Base-by-base conservation (phyloP, 495 filamentous ascomycete species). In the Penicillium riverlandense region DNA sequence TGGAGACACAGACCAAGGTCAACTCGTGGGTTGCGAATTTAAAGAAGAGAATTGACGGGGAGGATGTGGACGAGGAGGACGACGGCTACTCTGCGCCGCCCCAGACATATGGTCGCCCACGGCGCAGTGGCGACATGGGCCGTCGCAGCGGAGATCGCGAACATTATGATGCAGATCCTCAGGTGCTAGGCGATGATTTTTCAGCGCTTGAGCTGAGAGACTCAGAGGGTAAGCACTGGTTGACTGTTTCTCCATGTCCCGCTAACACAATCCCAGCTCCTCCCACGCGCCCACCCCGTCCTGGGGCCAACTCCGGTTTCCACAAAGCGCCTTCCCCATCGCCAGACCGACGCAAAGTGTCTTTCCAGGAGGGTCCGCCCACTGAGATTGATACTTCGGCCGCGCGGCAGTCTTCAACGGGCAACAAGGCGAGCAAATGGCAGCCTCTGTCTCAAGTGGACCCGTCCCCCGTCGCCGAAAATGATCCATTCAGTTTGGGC, bases 161-260 rank as follows among this genome's bases (percentile, higher is more conserved):
- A 48, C 85, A 88, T 34, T 98, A 98, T 55, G 92, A 98, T 62
- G 88, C 90, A n/a, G 92, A 98, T 59, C 94, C 90, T 16, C 78
- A 88, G 56, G 79, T 97, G 35, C 68, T 98, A 14, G 79, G 81
- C 40, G 92, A 96, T 57, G 90, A 96, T 48, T 97, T 98, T 62
- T 85, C 90, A 31, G 81, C 82, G 9, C 83, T 98, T 41, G 85
- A 92, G 54, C 70, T 98, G 50, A 80, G 82, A 45, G 81, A 85
- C 50, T 82, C 86, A 45, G 81, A 83, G 76, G 84, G 88, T 79
- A 54, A 45, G 49, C 12, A 14, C 35, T 22, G 27, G 13, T 8
- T 46, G 52, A 58, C 55, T 34, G 51, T 64, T 10, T 12, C 31
- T 6, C 37, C 28, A 11, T 29, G 12, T 10, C 11, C 27, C n/a